These are phyloP conservation scores for Saposhnikovia divaricata DNA, from an alignment of 129 eudicot species.

Conservation along the genomic window DNA sequence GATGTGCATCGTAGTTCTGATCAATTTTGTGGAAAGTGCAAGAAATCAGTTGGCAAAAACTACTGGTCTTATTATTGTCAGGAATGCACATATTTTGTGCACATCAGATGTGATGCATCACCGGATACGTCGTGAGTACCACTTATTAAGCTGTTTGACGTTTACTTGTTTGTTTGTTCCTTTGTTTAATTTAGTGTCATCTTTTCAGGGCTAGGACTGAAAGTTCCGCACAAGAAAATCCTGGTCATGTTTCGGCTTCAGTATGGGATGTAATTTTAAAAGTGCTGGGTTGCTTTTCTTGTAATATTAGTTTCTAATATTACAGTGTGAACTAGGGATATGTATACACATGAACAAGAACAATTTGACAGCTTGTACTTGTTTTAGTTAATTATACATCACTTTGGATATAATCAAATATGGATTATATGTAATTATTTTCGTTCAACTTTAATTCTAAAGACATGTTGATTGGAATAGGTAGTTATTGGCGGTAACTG, in stretches of 20 bases:
- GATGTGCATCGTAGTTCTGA: not conserved
- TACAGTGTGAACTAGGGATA: too few species aligned
- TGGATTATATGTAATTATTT: too few species aligned
- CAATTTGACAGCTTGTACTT: too few species aligned
- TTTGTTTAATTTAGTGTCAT: not conserved
- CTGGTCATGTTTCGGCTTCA: not conserved
- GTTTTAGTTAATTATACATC: too few species aligned
- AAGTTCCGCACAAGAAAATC: not conserved
- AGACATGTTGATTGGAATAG: too few species aligned
- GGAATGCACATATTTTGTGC: slow-evolving; percentile 20
- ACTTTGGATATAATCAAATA: too few species aligned
- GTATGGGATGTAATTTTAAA: not conserved
- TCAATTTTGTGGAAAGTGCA: slow-evolving; percentile 1
- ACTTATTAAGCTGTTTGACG: not conserved
- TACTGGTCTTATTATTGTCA: not conserved
- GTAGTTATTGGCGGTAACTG: too few species aligned
- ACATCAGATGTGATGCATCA: not conserved
- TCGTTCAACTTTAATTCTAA: too few species aligned
- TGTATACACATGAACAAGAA: too few species aligned
- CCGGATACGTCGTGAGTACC: not conserved
- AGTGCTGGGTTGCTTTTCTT: not conserved
- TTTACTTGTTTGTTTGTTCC: not conserved
- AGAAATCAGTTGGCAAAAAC: not conserved
- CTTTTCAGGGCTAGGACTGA: not conserved
- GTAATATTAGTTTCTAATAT: too few species aligned